A percentile compares a stretch with the other conserved stretches of the same genome.
phyloP scores from a whole-genome alignment of 257 asterid species.

The Cynanchum wilfordii region DNA sequence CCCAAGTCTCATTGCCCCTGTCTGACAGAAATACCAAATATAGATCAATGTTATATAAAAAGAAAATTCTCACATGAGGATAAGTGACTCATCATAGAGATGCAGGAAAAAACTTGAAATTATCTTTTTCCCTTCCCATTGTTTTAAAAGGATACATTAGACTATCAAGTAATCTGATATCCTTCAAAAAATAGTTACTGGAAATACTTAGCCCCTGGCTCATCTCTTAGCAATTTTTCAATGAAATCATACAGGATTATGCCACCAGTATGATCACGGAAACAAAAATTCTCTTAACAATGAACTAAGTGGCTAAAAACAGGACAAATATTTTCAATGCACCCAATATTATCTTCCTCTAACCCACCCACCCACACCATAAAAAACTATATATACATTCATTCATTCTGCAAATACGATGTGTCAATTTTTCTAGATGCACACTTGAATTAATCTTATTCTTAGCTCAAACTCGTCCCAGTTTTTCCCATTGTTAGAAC shows the following conservation, averaged over 20 bases:
- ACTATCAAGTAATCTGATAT: neutral
- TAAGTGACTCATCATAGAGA: neutral
- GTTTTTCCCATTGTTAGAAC: neutral
- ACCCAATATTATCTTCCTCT: neutral
- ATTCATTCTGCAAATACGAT: neutral
- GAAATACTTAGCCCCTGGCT: neutral
- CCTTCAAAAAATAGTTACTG: neutral
- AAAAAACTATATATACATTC: neutral
- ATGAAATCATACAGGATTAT: neutral
- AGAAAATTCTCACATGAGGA: neutral
- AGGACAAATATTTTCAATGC: neutral
- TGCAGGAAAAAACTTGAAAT: neutral
- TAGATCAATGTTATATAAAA: neutral
- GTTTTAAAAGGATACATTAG: neutral
- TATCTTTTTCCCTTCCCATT: neutral
- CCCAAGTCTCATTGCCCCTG: constrained; percentile 82
- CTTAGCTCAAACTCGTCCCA: neutral
- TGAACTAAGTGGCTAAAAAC: neutral
- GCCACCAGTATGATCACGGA: neutral
- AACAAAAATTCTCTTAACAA: neutral
- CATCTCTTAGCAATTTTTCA: neutral
- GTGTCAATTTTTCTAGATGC: neutral
- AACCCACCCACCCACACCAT: neutral
- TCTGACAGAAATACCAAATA: constrained; percentile 33
- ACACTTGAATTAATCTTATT: neutral